These are phyloP conservation scores for Fusarium agapanthi DNA, from an alignment of 2,329 filamentous ascomycete genomes.

Conservation along the genomic window DNA sequence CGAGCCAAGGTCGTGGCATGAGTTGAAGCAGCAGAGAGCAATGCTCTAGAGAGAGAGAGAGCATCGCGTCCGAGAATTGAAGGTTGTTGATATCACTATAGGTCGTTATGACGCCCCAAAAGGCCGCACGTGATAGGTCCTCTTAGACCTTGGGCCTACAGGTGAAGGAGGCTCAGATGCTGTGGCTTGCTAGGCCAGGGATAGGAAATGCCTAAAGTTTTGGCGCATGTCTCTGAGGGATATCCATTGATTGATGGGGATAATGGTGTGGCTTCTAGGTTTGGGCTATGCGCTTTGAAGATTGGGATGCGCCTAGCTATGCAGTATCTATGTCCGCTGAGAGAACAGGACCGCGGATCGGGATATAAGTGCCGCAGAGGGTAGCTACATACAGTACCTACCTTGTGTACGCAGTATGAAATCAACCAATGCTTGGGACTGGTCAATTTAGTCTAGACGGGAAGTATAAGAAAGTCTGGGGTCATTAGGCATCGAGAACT, in stretches of 20 bases:
- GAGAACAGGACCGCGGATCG: neutral
- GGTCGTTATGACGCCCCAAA: neutral
- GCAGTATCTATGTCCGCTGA: neutral
- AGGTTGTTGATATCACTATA: neutral
- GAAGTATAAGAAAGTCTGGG: neutral
- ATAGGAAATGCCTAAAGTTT: neutral
- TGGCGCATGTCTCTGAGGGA: constrained; percentile 5
- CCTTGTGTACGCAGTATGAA: neutral
- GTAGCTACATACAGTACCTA: neutral
- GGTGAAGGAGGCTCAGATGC: constrained; percentile 3
- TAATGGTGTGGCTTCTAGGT: constrained; percentile 12
- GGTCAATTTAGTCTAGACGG: neutral
- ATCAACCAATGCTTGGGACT: neutral
- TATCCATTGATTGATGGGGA: constrained; percentile 10
- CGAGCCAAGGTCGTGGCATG: constrained; percentile 7
- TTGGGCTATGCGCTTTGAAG: neutral
- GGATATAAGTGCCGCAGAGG: neutral
- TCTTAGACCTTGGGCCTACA: neutral
- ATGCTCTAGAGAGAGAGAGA: neutral
- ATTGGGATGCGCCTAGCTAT: neutral
- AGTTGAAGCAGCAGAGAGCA: neutral
- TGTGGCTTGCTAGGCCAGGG: neutral
- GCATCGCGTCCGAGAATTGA: neutral
- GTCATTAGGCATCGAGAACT: neutral
- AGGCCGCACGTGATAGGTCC: neutral